Percentiles rank a stretch among this genome's conserved stretches.
Conservation (phyloP, 129 eudicot genomes). For the Silybum marianum region DNA sequence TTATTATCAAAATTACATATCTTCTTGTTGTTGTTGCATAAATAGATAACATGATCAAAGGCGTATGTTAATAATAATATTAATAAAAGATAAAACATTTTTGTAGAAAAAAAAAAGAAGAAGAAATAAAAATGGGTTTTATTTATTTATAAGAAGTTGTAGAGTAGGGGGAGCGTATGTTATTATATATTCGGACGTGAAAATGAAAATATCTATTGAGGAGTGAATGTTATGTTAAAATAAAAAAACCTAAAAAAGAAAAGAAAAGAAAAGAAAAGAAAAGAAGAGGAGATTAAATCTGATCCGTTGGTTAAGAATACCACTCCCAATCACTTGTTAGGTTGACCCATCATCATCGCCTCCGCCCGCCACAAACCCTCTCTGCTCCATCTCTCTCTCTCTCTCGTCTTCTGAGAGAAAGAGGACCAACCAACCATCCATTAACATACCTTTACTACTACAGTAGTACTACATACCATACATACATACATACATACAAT, state of each 20-base stretch:
- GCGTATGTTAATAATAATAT: neutral
- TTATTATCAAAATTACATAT: too few relatives aligned
- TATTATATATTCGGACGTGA: slow-evolving; percentile 2
- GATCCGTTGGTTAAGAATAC: slow-evolving; percentile 36
- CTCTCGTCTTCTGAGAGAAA: slow-evolving; percentile 7
- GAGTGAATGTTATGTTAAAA: neutral
- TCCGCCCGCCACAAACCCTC: slow-evolving; percentile 11
- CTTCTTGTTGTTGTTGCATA: neutral
- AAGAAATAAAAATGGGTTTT: too few relatives aligned
- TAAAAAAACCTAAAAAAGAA: neutral
- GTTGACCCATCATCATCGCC: slow-evolving; percentile 12
- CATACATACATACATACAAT: neutral
- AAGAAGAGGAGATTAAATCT: slow-evolving; percentile 27
- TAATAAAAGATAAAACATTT: too few relatives aligned
- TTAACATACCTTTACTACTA: too few relatives aligned
- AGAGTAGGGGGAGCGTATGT: too few relatives aligned
- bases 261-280: neutral
- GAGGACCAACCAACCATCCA: neutral
- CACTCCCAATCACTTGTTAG: slow-evolving; percentile 21
- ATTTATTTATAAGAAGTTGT: too few relatives aligned
- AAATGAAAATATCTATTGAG: slow-evolving; percentile 6
- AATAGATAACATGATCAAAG: neutral
- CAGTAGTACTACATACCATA: too few relatives aligned
- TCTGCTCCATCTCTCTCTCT: slow-evolving; percentile 4
- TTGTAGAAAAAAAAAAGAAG: too few relatives aligned